Conservation (phyloP, 352 stramenopile species). For the Phytophthora cactorum region DNA sequence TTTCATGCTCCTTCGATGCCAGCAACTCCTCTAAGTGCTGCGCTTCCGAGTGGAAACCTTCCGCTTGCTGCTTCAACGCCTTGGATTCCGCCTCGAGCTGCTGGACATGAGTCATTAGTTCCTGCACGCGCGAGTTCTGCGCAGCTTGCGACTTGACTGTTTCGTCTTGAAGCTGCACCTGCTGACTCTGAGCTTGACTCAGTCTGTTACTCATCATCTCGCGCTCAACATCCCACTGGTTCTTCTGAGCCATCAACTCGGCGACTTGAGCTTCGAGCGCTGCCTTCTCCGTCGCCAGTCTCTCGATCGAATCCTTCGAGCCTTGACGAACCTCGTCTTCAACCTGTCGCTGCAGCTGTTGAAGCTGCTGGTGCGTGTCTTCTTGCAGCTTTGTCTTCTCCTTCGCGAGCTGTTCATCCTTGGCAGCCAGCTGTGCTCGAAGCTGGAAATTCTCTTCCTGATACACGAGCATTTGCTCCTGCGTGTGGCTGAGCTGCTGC, state of each 20-base stretch:
- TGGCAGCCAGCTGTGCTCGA: conserved; percentile 54
- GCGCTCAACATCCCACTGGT: conserved; percentile 61
- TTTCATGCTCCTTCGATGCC: conserved; percentile 53
- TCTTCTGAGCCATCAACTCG: conserved; percentile 48
- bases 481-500: conserved; percentile 65
- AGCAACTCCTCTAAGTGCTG: conserved; percentile 61
- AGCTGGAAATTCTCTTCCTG: conserved; percentile 75
- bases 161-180: conserved; percentile 69
- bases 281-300: conserved; percentile 51
- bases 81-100: conserved; percentile 46
- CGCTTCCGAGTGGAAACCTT: conserved; percentile 46
- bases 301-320: conserved; percentile 55
- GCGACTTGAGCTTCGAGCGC: conserved; percentile 51
- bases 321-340: conserved; percentile 65
- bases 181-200: conserved; percentile 53
- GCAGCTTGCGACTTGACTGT: conserved; percentile 47
- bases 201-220: conserved; percentile 56
- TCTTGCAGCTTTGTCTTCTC: conserved; percentile 67
- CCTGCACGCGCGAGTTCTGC: conserved; percentile 55
- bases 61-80: conserved; percentile 53
- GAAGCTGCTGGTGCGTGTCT: conserved; percentile 63
- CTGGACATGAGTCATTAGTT: conserved; percentile 60
- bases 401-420: conserved; percentile 63
- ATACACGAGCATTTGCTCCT: conserved; percentile 75
- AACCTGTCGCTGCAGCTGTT: conserved; percentile 61